Percentiles rank a stretch among this genome's conserved stretches.
phyloP scores from a whole-genome alignment of 2,329 filamentous ascomycete genomes.

The Hypocrella siamensis region DNA sequence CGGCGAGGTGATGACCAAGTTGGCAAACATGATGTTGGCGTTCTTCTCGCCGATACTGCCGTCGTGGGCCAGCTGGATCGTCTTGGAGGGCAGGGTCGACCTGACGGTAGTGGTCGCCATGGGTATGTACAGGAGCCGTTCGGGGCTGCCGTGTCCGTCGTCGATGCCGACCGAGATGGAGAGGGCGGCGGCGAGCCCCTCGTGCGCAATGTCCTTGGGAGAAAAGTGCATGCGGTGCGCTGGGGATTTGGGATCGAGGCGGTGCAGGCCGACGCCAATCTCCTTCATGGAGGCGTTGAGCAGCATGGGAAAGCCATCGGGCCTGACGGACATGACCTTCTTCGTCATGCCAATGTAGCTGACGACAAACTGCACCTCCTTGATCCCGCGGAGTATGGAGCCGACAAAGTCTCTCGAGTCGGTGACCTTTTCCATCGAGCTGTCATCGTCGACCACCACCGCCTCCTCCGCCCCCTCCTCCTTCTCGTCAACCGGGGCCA shows the following conservation, averaged over 20 bases:
- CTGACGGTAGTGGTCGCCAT: constrained; percentile 95
- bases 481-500: constrained; percentile 62
- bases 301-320: constrained; percentile 54
- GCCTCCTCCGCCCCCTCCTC: constrained; percentile 46
- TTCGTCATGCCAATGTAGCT: constrained; percentile 82
- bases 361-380: constrained; percentile 90
- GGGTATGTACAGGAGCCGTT: constrained; percentile 81
- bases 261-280: constrained; percentile 80
- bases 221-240: constrained; percentile 98
- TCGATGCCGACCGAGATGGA: constrained; percentile 87
- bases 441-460: constrained; percentile 50
- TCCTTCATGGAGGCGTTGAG: constrained; percentile 93
- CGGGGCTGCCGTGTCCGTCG: constrained; percentile 71
- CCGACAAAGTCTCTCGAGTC: constrained; percentile 87
- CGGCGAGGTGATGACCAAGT: constrained; percentile 89
- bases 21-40: constrained; percentile 90
- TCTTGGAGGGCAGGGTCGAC: constrained; percentile 89
- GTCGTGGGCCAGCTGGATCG: constrained; percentile 61
- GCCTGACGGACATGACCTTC: constrained; percentile 52
- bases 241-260: constrained; percentile 80
- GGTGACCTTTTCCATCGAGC: constrained; percentile 67
- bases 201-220: constrained; percentile 80
- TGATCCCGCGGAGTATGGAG: constrained; percentile 80
- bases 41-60: constrained; percentile 71
- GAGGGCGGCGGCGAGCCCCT: constrained; percentile 80